These are phyloP conservation scores for Neurospora sp. DNA, from an alignment of 2,329 filamentous ascomycete species.

Conservation along the genomic window DNA sequence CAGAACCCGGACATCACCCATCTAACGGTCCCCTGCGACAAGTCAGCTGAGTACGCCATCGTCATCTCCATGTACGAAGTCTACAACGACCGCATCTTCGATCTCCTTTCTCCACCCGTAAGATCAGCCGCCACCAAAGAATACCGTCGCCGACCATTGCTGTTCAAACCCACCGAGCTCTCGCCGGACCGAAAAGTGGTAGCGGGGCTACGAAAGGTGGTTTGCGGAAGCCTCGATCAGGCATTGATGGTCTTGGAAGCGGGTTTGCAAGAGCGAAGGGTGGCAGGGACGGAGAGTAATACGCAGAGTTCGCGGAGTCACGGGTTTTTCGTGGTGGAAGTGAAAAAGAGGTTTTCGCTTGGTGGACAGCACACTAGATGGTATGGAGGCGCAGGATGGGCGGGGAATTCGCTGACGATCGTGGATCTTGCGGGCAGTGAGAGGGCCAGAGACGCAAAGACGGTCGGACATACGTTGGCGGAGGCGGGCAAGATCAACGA, in stretches of 20 bases:
- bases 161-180: constrained; percentile 86
- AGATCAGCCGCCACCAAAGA: constrained; percentile 57
- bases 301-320: constrained; percentile 87
- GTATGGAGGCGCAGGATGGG: constrained; percentile 52
- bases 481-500: constrained; percentile 99
- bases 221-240: constrained; percentile 73
- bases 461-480: constrained; percentile 79
- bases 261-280: constrained; percentile 74
- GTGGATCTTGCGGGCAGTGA: constrained; percentile 93
- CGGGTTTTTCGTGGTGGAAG: constrained; percentile 90
- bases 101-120: constrained; percentile 62
- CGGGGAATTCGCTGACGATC: constrained; percentile 69
- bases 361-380: constrained; percentile 30
- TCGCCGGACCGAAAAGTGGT: constrained; percentile 92
- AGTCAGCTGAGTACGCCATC: constrained; percentile 70
- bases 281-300: constrained; percentile 87
- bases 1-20: constrained; percentile 65
- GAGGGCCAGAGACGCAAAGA: constrained; percentile 86
- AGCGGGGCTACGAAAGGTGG: constrained; percentile 79
- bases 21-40: constrained; percentile 56
- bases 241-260: constrained; percentile 85
- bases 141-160: constrained; percentile 62
- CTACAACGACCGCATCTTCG: constrained; percentile 96
- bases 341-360: constrained; percentile 61
- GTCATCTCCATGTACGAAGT: constrained; percentile 98